Percentiles rank a stretch among this genome's conserved stretches.
phyloP scores from a whole-genome alignment of 2,329 filamentous ascomycete genomes.

The Fusarium sp. region DNA sequence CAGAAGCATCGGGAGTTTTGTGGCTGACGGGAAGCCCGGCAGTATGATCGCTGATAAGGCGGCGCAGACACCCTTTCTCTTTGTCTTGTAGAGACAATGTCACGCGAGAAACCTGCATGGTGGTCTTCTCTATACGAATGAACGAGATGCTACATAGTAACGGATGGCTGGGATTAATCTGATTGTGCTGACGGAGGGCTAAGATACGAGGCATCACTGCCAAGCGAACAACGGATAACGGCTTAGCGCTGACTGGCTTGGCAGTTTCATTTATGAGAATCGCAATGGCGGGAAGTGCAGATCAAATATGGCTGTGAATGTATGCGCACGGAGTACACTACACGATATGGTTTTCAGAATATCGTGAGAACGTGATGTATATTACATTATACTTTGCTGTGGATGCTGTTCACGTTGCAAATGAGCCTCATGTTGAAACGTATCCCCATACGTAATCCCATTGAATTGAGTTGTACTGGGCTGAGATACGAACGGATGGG shows the following conservation, averaged over 20 bases:
- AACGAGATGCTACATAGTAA: neutral
- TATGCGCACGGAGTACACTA: no score
- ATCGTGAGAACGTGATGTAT: neutral
- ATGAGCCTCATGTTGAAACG: neutral
- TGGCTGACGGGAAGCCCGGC: conserved; percentile 23
- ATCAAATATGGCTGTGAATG: conserved; percentile 2
- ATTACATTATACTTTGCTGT: neutral
- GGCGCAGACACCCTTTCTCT: neutral
- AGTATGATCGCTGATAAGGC: neutral
- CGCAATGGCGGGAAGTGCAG: conserved; percentile 7
- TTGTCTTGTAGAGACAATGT: neutral
- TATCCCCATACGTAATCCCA: neutral
- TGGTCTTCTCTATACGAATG: neutral
- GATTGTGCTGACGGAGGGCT: neutral
- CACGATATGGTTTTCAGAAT: neutral
- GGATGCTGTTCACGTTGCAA: neutral
- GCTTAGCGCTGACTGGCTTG: conserved; percentile 33
- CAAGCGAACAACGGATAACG: conserved; percentile 22
- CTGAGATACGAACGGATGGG: neutral
- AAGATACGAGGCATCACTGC: conserved; percentile 16
- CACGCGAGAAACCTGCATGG: neutral
- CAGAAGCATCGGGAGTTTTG: neutral
- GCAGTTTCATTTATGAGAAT: conserved; percentile 30
- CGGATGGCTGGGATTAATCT: neutral
- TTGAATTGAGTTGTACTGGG: neutral